Evolutionary conservation across 2,329 filamentous ascomycete species (phyloP), one percentile per base, ranked within the genome.

Genomic region (Colletotrichum costaricense): DNA sequence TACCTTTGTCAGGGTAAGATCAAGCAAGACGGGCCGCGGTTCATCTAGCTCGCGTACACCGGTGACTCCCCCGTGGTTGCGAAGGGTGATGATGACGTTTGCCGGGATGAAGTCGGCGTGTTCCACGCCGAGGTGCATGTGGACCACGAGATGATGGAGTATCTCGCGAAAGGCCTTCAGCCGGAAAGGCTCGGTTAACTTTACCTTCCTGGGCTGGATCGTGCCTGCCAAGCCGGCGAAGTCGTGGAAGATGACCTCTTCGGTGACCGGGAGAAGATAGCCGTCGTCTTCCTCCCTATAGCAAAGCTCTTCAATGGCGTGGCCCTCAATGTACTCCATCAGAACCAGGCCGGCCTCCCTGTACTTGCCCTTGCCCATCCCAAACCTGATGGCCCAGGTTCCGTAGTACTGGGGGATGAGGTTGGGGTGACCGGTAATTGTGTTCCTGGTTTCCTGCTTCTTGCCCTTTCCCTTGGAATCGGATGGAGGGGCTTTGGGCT

Each of bases 321-420:
- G 7, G 2, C 59, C 59, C 1, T 26, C n/a, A 11, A 64, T 33
- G 59, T 64, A 58, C 19, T 69, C 52, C 38, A 42, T 58, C 1
- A 69, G 24, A 24, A 69, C 22, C n/a, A 64, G 7, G 2, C 49
- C 60, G 6, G 42, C 49, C 4, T 52, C 57, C 7, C 24, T 38
- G 14, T n/a, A 0, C 2, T 14, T 14, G 4, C 38, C 16, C 0
- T 49, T 19, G 59, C 67, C 59, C 4, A 63, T 12, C 4, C 11
- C 2, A 14, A 63, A 33, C 8, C 24, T 56, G 12, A n/a, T 24
- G 9, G 52, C 59, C 26, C 52, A 58, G 0, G 8, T 49, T 14
- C 59, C 67, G 28, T 64, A 69, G 52, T 57, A 69, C 26, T 69
- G 46, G 3, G 67, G 49, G 26, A 16, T 22, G n/a, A 64, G 9